These are phyloP conservation scores for Picocystis sp. DNA, from an alignment of 163 green algal genomes.

Conservation along the genomic window DNA sequence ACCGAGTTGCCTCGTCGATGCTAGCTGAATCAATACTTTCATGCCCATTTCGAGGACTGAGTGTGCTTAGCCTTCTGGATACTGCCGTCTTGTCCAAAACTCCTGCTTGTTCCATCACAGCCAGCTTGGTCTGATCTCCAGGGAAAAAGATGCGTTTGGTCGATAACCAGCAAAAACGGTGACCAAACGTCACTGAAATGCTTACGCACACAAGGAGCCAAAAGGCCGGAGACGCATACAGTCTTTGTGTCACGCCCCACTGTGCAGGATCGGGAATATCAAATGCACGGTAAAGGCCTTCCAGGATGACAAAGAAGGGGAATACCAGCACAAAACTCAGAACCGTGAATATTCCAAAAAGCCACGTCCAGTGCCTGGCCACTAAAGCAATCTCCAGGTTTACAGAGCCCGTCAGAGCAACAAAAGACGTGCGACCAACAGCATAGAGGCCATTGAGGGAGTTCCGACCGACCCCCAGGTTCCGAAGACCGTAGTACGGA, in stretches of 20 bases:
- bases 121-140: too few relatives aligned
- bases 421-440: constrained; percentile 35
- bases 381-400: constrained; percentile 45
- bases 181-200: constrained; percentile 29
- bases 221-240: constrained; percentile 32
- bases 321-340: constrained; percentile 51
- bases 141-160: too few relatives aligned
- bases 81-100: too few relatives aligned
- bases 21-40: too few relatives aligned
- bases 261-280: constrained; percentile 33
- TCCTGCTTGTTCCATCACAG: too few relatives aligned
- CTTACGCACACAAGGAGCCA: constrained; percentile 38
- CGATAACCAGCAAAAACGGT: too few relatives aligned
- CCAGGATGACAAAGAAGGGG: constrained; percentile 41
- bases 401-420: constrained; percentile 42
- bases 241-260: constrained; percentile 28
- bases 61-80: too few relatives aligned
- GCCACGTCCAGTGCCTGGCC: constrained; percentile 46
- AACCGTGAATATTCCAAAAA: constrained; percentile 28
- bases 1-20: too few relatives aligned
- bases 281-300: constrained; percentile 22
- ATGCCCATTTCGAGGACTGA: too few relatives aligned
- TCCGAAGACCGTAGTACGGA: too few relatives aligned
- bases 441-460: constrained; percentile 19
- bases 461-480: background rate